These are phyloP conservation scores for Ustilago tritici DNA, from an alignment of 1,284 basidiomycete genomes.

Conservation along the genomic window DNA sequence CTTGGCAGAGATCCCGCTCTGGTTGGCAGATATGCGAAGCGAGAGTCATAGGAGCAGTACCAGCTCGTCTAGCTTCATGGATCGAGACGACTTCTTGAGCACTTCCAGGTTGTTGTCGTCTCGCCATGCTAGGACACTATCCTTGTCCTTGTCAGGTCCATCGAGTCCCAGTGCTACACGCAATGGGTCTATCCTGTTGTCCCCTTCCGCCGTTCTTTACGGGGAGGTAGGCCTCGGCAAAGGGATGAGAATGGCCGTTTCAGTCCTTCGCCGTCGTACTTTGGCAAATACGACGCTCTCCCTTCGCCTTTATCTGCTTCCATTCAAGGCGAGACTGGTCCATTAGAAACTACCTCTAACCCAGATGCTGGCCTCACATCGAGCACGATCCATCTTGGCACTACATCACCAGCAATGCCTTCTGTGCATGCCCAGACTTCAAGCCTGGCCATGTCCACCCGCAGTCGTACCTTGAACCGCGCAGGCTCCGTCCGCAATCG, in stretches of 20 bases:
- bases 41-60: slow-evolving; percentile 42
- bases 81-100: slow-evolving; percentile 30
- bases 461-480: slow-evolving; percentile 40
- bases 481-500: slow-evolving; percentile 28
- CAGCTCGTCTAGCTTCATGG: slow-evolving; percentile 38
- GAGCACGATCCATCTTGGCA: slow-evolving; percentile 34
- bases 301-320: slow-evolving; percentile 26
- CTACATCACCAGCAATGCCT: slow-evolving; percentile 25
- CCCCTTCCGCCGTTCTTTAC: slow-evolving; percentile 37
- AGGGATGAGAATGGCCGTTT: slow-evolving; percentile 45
- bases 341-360: slow-evolving; percentile 17
- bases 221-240: slow-evolving; percentile 30
- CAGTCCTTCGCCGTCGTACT: slow-evolving; percentile 45
- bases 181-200: slow-evolving; percentile 39
- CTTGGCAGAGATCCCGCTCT: slow-evolving; percentile 50
- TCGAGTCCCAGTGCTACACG: slow-evolving; percentile 31
- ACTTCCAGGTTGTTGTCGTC: slow-evolving; percentile 16
- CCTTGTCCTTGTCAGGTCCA: slow-evolving; percentile 27
- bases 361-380: slow-evolving; percentile 25
- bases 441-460: slow-evolving; percentile 50
- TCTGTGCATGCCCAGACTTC: slow-evolving; percentile 26
- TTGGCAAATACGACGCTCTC: slow-evolving; percentile 36
- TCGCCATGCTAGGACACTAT: slow-evolving; percentile 34
- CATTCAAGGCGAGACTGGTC: slow-evolving; percentile 18
- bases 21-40: slow-evolving; percentile 52